A percentile compares a stretch with the other conserved stretches of the same genome.
Evolutionary conservation across 495 filamentous ascomycete genomes (phyloP).

Genomic region (Platismatia glauca): DNA sequence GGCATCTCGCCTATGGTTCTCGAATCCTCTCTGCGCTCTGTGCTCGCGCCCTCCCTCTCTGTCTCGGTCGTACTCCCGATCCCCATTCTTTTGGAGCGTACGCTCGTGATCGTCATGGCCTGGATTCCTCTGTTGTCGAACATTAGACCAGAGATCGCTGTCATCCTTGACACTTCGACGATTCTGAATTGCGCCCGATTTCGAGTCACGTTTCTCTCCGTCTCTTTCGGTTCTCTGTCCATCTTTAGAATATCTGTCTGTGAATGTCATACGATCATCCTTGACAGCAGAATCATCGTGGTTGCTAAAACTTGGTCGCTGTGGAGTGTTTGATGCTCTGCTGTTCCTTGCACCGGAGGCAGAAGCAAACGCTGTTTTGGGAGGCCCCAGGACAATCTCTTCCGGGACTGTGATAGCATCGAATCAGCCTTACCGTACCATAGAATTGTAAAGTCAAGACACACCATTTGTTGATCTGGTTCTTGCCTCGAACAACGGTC

Average conservation of each 20-base stretch:
- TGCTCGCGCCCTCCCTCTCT: slow-evolving; percentile 44
- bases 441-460: background rate
- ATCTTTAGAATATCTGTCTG: slow-evolving; percentile 44
- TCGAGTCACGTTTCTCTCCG: slow-evolving; percentile 35
- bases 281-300: slow-evolving; percentile 41
- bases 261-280: slow-evolving; percentile 56
- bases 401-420: slow-evolving; percentile 45
- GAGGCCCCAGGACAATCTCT: slow-evolving; percentile 82
- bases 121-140: slow-evolving; percentile 44
- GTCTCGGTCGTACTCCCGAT: slow-evolving; percentile 50
- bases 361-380: slow-evolving; percentile 78
- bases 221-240: slow-evolving; percentile 39
- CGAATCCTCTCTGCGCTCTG: slow-evolving; percentile 36
- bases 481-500: slow-evolving; percentile 54
- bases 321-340: slow-evolving; percentile 43
- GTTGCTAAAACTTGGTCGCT: slow-evolving; percentile 41
- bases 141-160: slow-evolving; percentile 51
- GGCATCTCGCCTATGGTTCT: slow-evolving; percentile 38
- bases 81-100: slow-evolving; percentile 49
- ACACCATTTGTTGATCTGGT: slow-evolving; percentile 48
- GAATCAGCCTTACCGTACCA: slow-evolving; percentile 16
- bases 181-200: slow-evolving; percentile 32
- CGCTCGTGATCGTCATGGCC: slow-evolving; percentile 49
- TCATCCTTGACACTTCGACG: slow-evolving; percentile 42
- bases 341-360: slow-evolving; percentile 52